A percentile compares a stretch with the other conserved stretches of the same genome.
phyloP scores from a whole-genome alignment of 495 filamentous ascomycete genomes.

The Tuber melanosporum region DNA sequence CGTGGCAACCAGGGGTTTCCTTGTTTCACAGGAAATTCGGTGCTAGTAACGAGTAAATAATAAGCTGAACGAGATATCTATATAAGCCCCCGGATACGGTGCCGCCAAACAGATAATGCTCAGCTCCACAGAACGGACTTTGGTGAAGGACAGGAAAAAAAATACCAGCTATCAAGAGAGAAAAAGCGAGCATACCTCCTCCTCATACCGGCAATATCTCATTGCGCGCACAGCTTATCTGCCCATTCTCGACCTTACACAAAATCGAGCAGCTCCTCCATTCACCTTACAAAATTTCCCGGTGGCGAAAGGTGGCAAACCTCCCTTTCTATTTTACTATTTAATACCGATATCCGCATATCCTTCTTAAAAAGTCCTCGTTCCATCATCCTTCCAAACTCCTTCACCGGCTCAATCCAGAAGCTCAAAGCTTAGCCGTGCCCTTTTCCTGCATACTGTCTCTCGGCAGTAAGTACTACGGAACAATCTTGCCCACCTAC shows the following conservation, averaged over 20 bases:
- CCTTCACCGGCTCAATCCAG: neutral
- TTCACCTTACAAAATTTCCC: conserved; percentile 5
- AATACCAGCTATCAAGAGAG: neutral
- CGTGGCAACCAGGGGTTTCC: conserved; percentile 32
- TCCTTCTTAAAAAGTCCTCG: neutral
- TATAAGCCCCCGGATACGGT: conserved; percentile 35
- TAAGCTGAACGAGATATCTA: conserved; percentile 27
- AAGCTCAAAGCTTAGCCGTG: neutral
- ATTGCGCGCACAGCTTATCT: conserved; percentile 17
- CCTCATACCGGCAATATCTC: neutral
- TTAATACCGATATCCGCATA: neutral
- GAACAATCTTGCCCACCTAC: neutral
- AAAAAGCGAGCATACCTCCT: neutral
- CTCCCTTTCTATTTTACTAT: neutral
- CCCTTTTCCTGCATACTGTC: neutral
- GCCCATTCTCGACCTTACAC: conserved; percentile 4
- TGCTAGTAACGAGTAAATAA: conserved; percentile 21
- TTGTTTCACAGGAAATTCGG: conserved; percentile 21
- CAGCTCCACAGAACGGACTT: conserved; percentile 5
- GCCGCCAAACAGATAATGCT: conserved; percentile 27
- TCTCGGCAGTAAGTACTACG: conserved; percentile 7
- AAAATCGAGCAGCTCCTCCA: conserved; percentile 14
- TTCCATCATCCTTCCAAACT: neutral
- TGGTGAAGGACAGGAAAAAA: conserved; percentile 14
- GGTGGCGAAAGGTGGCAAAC: conserved; percentile 23